Evolutionary conservation across 73 alveolate species (phyloP).

Genomic region (Paramecium bursaria): DNA sequence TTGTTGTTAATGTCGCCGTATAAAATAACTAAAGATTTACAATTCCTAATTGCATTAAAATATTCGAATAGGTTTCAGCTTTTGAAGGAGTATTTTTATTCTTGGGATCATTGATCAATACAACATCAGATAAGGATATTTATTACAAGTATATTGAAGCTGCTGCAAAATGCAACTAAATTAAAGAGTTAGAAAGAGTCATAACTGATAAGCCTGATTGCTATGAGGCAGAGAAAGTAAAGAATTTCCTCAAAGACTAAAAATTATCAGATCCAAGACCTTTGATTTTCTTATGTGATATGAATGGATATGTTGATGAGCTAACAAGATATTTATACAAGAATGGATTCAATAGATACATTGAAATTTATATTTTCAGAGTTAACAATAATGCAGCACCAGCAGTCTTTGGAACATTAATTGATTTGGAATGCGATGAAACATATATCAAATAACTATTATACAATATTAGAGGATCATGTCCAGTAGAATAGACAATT

Average conservation of each 20-base stretch:
- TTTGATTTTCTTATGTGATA: constrained; percentile 98
- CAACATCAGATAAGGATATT: constrained; percentile 97
- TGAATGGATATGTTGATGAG: constrained; percentile 98
- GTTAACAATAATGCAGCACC: constrained; percentile 98
- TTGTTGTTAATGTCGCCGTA: constrained; percentile 96
- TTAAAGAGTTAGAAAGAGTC: constrained; percentile 98
- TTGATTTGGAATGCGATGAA: constrained; percentile 98
- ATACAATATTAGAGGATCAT: constrained; percentile 89
- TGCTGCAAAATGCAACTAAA: constrained; percentile 97
- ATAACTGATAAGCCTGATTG: constrained; percentile 95
- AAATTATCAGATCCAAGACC: constrained; percentile 99
- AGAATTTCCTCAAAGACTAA: constrained; percentile 97
- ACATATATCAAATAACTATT: constrained; percentile 92
- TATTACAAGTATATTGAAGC: constrained; percentile 99
- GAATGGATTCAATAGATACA: constrained; percentile 96
- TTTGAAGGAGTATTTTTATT: constrained; percentile 95
- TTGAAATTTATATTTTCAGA: constrained; percentile 97
- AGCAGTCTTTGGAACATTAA: constrained; percentile 95
- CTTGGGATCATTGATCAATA: constrained; percentile 91
- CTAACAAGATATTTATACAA: constrained; percentile 98
- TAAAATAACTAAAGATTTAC: constrained; percentile 92
- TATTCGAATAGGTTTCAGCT: constrained; percentile 92
- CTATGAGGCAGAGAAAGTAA: constrained; percentile 97
- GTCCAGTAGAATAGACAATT: constrained; percentile 95
- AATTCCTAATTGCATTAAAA: constrained; percentile 86